Conservation (phyloP, 2,329 filamentous ascomycete species). For the Mycosphaerelloides madeirae region DNA sequence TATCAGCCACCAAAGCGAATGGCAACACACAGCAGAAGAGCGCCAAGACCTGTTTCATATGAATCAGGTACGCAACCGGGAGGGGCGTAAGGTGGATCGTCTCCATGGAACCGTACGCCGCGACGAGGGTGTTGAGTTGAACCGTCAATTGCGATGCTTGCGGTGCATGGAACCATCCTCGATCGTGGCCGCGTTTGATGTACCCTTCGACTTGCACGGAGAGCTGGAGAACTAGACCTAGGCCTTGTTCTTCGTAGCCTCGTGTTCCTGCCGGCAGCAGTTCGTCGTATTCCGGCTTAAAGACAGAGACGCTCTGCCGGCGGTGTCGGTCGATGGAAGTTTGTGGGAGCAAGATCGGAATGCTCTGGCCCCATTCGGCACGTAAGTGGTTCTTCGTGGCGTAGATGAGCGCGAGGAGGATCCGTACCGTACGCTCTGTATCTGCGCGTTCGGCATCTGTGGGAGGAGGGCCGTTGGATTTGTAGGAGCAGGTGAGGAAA, state of each 20-base stretch:
- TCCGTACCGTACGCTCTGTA: constrained; percentile 55
- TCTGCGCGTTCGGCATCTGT: constrained; percentile 48
- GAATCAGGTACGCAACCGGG: constrained; percentile 61
- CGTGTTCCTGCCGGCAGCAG: constrained; percentile 31
- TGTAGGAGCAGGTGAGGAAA: constrained; percentile 47
- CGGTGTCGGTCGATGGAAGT: constrained; percentile 23
- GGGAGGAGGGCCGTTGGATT: constrained; percentile 23
- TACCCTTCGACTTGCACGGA: constrained; percentile 57
- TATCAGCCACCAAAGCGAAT: constrained; percentile 59
- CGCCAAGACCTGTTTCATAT: constrained; percentile 60
- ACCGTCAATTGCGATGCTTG: constrained; percentile 55
- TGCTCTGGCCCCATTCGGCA: constrained; percentile 55
- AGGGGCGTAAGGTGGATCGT: constrained; percentile 61
- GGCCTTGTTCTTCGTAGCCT: constrained; percentile 53
- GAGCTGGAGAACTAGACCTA: constrained; percentile 58
- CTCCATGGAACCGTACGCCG: constrained; percentile 60
- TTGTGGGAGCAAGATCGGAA: constrained; percentile 24
- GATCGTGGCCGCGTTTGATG: constrained; percentile 52
- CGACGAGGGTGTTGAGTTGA: constrained; percentile 53
- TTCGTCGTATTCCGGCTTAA: constrained; percentile 33
- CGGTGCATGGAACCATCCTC: constrained; percentile 57
- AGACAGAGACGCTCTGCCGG: constrained; percentile 27
- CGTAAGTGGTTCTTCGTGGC: constrained; percentile 61
- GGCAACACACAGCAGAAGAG: constrained; percentile 58
- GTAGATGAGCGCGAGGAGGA: constrained; percentile 58